phyloP scores from a whole-genome alignment of 176 grass and related monocot species.

The Tillandsia fasciculata region DNA sequence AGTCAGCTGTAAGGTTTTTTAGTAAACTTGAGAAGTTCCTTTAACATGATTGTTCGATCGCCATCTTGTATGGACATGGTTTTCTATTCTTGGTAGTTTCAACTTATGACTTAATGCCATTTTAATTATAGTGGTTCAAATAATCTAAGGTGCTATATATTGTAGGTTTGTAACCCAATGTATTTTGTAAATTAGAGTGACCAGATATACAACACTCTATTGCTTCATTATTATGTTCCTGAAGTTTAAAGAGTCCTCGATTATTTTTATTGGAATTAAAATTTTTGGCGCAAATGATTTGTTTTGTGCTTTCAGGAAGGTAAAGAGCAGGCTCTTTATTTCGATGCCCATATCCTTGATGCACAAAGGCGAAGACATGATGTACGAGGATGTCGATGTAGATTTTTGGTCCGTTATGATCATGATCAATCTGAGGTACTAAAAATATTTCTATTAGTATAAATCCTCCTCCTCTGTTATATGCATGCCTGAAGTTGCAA shows the following conservation, averaged over 20 bases:
- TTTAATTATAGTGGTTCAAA: no score
- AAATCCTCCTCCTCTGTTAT: not conserved
- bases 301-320: slow-evolving; percentile 44
- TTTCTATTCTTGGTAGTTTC: no score
- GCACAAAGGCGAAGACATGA: slow-evolving; percentile 84
- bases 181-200: no score
- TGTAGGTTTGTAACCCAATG: no score
- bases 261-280: not conserved
- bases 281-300: not conserved
- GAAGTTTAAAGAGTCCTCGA: not conserved
- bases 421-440: slow-evolving; percentile 77
- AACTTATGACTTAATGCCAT: no score
- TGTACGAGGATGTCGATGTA: slow-evolving; percentile 71
- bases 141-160: no score
- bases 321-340: slow-evolving; percentile 89
- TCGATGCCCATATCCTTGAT: slow-evolving; percentile 72
- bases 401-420: slow-evolving; percentile 78
- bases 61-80: no score
- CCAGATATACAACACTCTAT: no score
- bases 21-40: no score
- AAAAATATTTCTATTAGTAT: not conserved
- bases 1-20: no score
- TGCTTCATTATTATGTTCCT: not conserved
- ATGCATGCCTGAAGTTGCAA: no score
- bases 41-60: no score